phyloP scores from a whole-genome alignment of 768 basidiomycete genomes.

The Macrolepiota dolichaula region DNA sequence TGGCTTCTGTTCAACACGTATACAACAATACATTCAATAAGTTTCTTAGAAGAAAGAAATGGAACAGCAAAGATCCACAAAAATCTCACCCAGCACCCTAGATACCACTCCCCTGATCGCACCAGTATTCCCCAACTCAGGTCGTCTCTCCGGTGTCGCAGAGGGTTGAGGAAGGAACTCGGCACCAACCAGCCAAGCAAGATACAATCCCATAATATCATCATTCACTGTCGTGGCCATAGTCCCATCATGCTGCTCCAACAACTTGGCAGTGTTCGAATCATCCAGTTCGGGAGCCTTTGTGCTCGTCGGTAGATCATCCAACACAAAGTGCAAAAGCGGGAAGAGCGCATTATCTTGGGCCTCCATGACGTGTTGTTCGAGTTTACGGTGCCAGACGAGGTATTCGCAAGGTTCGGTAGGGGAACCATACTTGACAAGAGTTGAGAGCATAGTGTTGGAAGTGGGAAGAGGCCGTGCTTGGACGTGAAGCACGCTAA shows the following conservation, averaged over 20 bases:
- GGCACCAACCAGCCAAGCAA: conserved; percentile 88
- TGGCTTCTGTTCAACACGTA: background rate
- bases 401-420: conserved; percentile 84
- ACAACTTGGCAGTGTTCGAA: conserved; percentile 68
- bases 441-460: conserved; percentile 76
- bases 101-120: conserved; percentile 58
- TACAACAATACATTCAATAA: background rate
- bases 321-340: conserved; percentile 92
- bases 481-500: conserved; percentile 78
- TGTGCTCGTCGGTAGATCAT: conserved; percentile 95
- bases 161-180: conserved; percentile 71
- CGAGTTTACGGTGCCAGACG: conserved; percentile 86
- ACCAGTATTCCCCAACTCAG: conserved; percentile 36
- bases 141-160: conserved; percentile 36
- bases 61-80: background rate
- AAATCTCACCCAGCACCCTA: conserved; percentile 20
- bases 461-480: conserved; percentile 86
- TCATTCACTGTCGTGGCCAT: conserved; percentile 65
- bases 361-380: conserved; percentile 90
- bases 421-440: conserved; percentile 76
- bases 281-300: conserved; percentile 92
- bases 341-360: conserved; percentile 98
- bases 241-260: conserved; percentile 37
- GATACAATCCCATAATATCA: conserved; percentile 77
- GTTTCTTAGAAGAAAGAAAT: no score